phyloP scores from a whole-genome alignment of 768 basidiomycete species.

The Hygrophorus russula region DNA sequence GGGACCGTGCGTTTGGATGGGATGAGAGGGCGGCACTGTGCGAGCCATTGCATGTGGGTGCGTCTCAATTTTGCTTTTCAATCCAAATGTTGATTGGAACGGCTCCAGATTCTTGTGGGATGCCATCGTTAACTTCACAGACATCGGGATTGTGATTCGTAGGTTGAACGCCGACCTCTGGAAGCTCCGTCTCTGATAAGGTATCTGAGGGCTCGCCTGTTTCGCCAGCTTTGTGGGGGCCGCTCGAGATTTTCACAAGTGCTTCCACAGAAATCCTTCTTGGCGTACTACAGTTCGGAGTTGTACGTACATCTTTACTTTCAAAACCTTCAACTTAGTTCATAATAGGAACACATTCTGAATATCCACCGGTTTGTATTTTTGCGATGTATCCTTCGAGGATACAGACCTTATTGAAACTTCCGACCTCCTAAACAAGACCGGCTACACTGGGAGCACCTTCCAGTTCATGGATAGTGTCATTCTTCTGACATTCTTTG shows the following conservation, averaged over 20 bases:
- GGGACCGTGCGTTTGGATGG: conserved; percentile 74
- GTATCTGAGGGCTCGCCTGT: conserved; percentile 43
- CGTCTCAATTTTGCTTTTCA: conserved; percentile 12
- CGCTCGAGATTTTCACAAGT: neutral
- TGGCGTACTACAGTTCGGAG: conserved; percentile 75
- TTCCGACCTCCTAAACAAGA: conserved; percentile 51
- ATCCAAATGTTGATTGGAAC: neutral
- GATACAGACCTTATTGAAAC: conserved; percentile 1
- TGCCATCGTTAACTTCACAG: conserved; percentile 53
- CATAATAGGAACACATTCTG: conserved; percentile 59
- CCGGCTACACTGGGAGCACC: conserved; percentile 52
- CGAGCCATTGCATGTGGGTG: conserved; percentile 66
- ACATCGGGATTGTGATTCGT: conserved; percentile 68
- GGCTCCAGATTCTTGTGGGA: conserved; percentile 72
- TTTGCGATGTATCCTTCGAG: neutral
- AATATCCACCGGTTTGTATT: conserved; percentile 67
- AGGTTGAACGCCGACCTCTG: conserved; percentile 8
- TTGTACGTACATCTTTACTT: conserved; percentile 27
- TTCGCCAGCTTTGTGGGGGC: conserved; percentile 53
- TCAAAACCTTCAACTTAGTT: conserved; percentile 2
- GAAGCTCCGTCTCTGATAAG: neutral
- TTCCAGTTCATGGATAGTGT: conserved; percentile 66
- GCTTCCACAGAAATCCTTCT: conserved; percentile 48
- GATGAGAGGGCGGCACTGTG: conserved; percentile 44
- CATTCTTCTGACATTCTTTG: conserved; percentile 61